Evolutionary conservation across 2,329 filamentous ascomycete genomes (phyloP).

Genomic region (Pseudocercospora macadamiae): DNA sequence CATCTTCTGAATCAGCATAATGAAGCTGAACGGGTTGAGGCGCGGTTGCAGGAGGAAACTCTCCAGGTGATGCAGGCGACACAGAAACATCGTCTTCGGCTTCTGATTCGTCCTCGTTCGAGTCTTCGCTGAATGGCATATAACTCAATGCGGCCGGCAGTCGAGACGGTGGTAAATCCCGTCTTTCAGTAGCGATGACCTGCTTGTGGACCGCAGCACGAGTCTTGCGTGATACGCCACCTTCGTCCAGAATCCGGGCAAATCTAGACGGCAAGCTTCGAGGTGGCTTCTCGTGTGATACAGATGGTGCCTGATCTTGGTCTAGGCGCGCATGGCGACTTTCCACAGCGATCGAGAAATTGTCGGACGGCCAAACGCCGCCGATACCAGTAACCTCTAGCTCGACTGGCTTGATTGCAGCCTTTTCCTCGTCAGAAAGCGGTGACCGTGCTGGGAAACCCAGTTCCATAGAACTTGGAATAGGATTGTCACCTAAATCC

Average conservation of each 20-base stretch:
- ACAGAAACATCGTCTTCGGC: constrained; percentile 36
- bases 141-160: constrained; percentile 50
- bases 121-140: constrained; percentile 43
- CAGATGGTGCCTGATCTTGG: constrained; percentile 14
- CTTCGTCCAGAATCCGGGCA: constrained; percentile 36
- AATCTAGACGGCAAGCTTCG: constrained; percentile 36
- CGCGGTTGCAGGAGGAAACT: constrained; percentile 33
- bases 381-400: constrained; percentile 60
- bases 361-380: constrained; percentile 61
- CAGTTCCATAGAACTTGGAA: constrained; percentile 40
- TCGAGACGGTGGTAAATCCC: constrained; percentile 57
- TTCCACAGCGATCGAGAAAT: constrained; percentile 57
- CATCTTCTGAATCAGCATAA: constrained; percentile 32
- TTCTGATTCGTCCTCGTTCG: constrained; percentile 41
- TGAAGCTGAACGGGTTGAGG: constrained; percentile 38
- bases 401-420: constrained; percentile 36
- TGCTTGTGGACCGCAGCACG: constrained; percentile 63
- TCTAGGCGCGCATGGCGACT: constrained; percentile 31
- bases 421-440: constrained; percentile 12
- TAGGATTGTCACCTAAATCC: constrained; percentile 42
- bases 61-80: constrained; percentile 26
- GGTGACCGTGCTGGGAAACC: constrained; percentile 42
- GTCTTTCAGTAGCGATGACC: constrained; percentile 66
- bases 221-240: constrained; percentile 11
- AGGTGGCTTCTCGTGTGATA: constrained; percentile 24